Evolutionary conservation across 2,329 filamentous ascomycete species (phyloP), one percentile per base, ranked within the genome.

Genomic region (Fusarium sp.): DNA sequence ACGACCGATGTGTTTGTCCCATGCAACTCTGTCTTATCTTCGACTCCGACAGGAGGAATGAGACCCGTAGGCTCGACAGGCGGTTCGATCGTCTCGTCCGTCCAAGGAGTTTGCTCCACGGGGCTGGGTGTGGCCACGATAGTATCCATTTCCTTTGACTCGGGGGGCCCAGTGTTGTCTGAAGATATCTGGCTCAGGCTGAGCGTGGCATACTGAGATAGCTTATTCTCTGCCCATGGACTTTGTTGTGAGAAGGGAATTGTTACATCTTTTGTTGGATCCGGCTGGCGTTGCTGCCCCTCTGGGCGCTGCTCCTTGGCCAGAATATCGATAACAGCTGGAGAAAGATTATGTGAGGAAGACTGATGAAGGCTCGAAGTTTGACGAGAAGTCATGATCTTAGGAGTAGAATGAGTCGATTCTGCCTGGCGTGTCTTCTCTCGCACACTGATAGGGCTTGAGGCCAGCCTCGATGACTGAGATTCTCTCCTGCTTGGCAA

Each of bases 201-300:
- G 20, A 63, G 39, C 11, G 44, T 62, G 29, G 63, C 63, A 35
- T 64, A 56, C 42, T 75, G 71, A n/a, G 73, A 75, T 11, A 73
- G 63, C 35, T 66, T 63, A 12, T 38, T 43, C 18, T 15, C 35
- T 9, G 62, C 64, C 74, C 74, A 76, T 21, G 74, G 74, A 21
- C 71, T 76, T 42, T 76, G 74, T 23, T 76, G 71, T 13, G 74
- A 76, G 29, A 57, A 42, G 11, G 65, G 37, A 41, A 76, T 24
- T 38, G 47, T 55, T 7, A n/a, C 11, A 20, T 48, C 33, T 43
- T 46, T 49, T 31, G 58, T 57, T 20, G 47, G 24, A n/a, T 18
- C 28, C 11, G 38, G 23, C 11, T 46, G 47, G 38, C 33, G 38
- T 26, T 43, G 23, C 33, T 49, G 37, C n/a, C 38, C 43, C 21